Evolutionary conservation across 2,329 filamentous ascomycete species (phyloP), one percentile per base, ranked within the genome.

Genomic region (Blastomyces percursus): DNA sequence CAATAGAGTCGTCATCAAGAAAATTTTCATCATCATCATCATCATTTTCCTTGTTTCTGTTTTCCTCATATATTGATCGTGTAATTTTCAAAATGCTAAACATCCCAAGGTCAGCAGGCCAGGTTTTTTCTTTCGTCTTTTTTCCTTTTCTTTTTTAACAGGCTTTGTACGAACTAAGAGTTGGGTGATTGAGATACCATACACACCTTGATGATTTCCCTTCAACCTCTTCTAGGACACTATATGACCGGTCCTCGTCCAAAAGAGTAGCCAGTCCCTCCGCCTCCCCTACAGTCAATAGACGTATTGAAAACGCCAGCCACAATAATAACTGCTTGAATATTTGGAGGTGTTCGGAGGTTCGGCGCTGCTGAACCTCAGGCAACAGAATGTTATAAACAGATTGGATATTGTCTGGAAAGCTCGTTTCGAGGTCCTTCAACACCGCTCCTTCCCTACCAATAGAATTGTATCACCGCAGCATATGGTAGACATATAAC

Each of bases 401-500:
- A 24, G 52, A 40, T 38, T 55, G 52, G 52, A 55, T 32, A 14
- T 14, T 38, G 7, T 55, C 52, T 38, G 52, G 52, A 21, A 55
- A 16, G 30, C 19, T 38, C 52, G 52, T 21, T 38, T 55, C 30
- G 11, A 55, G 52, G 21, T 55, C 27, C 52, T 55, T 55, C 52
- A 55, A 38, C 19, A 55, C 52, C 32, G 32, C 32, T 21, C 52
- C 52, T 38, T 55, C 52, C 30, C 52, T 55, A 19, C 52, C 52
- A 21, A 55, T 55, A 12, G 52, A 55, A 24, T 55, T 55, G 19
- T 38, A 55, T 38, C 52, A 32, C 11, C 52, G 30, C 9, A 55
- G 19, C 52, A 55, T 55, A 55, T 55, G 52, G 52, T 55, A 16
- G 30, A 55, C 52, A 55, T 55, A 55, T 12, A 55, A 32, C 52